Conservation (phyloP, 1,139 yeast genomes). For the Sugiyamaella sp. region DNA sequence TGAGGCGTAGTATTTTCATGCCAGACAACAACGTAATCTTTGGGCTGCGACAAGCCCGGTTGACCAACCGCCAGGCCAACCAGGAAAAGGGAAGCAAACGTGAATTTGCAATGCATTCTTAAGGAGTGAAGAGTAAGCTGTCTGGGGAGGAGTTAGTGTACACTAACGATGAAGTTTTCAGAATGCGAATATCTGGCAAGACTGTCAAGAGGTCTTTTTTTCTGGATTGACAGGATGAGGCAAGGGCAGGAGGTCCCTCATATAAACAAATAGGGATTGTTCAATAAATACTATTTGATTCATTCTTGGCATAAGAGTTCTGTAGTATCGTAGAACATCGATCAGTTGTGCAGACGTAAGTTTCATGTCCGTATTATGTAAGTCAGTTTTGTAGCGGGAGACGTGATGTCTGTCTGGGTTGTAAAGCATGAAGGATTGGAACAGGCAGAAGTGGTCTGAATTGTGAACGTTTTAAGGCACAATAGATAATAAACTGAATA, state of each 20-base stretch:
- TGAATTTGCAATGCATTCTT: constrained; percentile 2
- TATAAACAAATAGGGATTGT: background rate
- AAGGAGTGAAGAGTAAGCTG: background rate
- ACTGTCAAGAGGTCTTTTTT: no score
- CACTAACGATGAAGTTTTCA: no score
- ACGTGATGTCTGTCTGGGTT: background rate
- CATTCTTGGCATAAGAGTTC: background rate
- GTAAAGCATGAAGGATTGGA: background rate
- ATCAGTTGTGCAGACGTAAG: background rate
- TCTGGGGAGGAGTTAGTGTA: background rate
- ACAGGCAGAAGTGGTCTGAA: background rate
- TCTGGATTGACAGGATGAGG: no score
- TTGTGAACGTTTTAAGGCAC: background rate
- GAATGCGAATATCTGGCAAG: no score
- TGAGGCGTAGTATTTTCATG: constrained; percentile 18
- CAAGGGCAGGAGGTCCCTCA: background rate
- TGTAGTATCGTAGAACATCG: background rate
- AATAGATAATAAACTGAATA: background rate
- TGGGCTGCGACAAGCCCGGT: constrained; percentile 1
- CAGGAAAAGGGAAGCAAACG: background rate
- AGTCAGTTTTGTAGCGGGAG: background rate
- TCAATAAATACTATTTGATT: background rate
- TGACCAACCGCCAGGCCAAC: background rate
- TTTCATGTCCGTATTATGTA: background rate
- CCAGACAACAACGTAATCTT: constrained; percentile 32